Evolutionary conservation across 2,329 filamentous ascomycete species (phyloP).

Genomic region (Biscogniauxia sp.): DNA sequence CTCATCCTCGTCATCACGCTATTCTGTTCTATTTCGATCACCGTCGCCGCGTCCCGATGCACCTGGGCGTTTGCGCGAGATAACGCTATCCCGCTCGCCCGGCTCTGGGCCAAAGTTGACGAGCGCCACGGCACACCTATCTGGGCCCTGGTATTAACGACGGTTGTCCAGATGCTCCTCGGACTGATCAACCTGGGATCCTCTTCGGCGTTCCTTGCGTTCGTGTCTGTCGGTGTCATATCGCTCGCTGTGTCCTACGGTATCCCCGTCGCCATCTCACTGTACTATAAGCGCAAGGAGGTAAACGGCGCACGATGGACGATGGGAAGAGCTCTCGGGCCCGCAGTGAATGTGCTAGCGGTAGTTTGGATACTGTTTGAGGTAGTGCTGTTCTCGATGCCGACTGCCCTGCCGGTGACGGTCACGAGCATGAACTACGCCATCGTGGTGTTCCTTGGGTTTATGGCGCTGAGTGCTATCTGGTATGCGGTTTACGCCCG

Average conservation of each 20-base stretch:
- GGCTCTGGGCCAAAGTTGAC: constrained; percentile 51
- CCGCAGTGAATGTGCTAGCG: constrained; percentile 44
- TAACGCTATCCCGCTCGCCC: constrained; percentile 51
- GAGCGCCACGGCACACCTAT: constrained; percentile 51
- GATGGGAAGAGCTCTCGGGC: constrained; percentile 42
- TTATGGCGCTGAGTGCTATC: constrained; percentile 33
- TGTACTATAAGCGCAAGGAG: constrained; percentile 44
- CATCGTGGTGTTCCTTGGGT: constrained; percentile 51
- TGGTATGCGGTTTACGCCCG: constrained; percentile 52
- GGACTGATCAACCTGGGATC: constrained; percentile 58
- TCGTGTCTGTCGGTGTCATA: constrained; percentile 53
- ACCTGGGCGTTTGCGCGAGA: constrained; percentile 65
- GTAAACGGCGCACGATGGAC: constrained; percentile 49
- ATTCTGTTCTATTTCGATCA: constrained; percentile 63
- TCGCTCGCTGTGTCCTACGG: constrained; percentile 54
- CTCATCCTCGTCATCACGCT: constrained; percentile 56
- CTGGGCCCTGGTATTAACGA: constrained; percentile 55
- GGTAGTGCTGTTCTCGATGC: constrained; percentile 49
- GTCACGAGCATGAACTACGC: constrained; percentile 47
- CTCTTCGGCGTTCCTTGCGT: constrained; percentile 56
- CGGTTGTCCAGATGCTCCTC: constrained; percentile 51
- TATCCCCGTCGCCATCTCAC: constrained; percentile 52
- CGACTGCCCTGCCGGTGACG: constrained; percentile 31
- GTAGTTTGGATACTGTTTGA: constrained; percentile 52
- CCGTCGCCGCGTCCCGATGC: constrained; percentile 64